Conservation (phyloP, 495 filamentous ascomycete species). For the Diplogelasinospora grovesii region DNA sequence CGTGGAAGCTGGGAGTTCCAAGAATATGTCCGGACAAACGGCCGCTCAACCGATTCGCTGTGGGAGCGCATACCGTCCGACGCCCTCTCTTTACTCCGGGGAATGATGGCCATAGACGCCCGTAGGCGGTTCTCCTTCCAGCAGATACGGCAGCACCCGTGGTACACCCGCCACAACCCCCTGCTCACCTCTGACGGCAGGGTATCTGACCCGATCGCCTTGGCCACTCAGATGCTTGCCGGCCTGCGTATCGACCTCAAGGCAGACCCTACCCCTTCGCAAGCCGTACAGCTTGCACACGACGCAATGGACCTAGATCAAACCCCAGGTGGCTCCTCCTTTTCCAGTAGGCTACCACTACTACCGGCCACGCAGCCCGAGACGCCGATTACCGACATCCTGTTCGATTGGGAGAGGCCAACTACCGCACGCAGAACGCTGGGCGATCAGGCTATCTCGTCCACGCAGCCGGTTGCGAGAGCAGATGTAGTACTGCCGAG, state of each 20-base stretch:
- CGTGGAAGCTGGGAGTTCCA: conserved; percentile 71
- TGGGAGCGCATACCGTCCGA: conserved; percentile 75
- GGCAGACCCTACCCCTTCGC: conserved; percentile 52
- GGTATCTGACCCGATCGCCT: conserved; percentile 68
- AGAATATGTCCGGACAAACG: conserved; percentile 74
- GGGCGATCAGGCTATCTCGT: conserved; percentile 47
- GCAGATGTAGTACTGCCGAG: conserved; percentile 23
- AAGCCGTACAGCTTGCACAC: conserved; percentile 19
- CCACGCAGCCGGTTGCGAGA: conserved; percentile 44
- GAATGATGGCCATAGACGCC: conserved; percentile 85
- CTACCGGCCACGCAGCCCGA: conserved; percentile 76
- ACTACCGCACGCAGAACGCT: conserved; percentile 32
- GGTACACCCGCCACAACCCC: conserved; percentile 82
- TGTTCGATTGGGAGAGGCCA: conserved; percentile 74
- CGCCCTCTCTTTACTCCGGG: conserved; percentile 80
- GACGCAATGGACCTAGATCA: conserved; percentile 57
- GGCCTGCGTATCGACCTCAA: conserved; percentile 86
- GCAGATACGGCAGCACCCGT: conserved; percentile 87
- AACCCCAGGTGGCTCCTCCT: conserved; percentile 17
- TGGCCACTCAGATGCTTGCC: conserved; percentile 91
- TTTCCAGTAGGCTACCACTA: too few relatives aligned
- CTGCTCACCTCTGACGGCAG: conserved; percentile 67
- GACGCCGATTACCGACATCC: conserved; percentile 55
- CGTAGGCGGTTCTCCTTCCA: conserved; percentile 73
- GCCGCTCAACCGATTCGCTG: conserved; percentile 73